A percentile compares a stretch with the other conserved stretches of the same genome.
These are phyloP conservation scores for Fusarium marasasianum DNA, from an alignment of 2,329 filamentous ascomycete species.

Conservation along the genomic window DNA sequence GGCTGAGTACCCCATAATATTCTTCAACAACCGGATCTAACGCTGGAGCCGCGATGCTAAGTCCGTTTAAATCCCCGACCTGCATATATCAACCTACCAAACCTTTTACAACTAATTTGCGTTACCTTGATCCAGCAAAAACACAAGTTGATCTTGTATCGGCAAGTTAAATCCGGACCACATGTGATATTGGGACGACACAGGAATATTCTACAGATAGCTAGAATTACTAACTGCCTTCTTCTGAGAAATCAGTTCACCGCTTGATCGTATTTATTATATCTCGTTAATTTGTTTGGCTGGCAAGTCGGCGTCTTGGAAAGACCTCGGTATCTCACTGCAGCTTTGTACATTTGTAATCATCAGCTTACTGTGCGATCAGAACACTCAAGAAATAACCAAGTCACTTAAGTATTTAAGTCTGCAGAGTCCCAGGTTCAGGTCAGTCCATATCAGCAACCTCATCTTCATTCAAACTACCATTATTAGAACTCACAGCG, in stretches of 20 bases:
- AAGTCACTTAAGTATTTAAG: neutral
- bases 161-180: too few species aligned
- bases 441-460: fast-evolving
- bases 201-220: too few species aligned
- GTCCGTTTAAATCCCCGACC: neutral
- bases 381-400: fast-evolving
- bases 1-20: neutral
- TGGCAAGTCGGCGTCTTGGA: neutral
- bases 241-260: neutral
- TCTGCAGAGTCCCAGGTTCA: fast-evolving
- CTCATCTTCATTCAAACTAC: fast-evolving
- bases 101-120: fast-evolving
- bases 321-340: neutral
- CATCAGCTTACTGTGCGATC: neutral
- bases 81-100: neutral
- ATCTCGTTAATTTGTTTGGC: fast-evolving
- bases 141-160: too few species aligned
- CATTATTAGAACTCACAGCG: too few species aligned
- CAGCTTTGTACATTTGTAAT: neutral
- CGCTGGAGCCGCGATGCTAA: neutral
- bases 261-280: fast-evolving
- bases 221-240: fast-evolving
- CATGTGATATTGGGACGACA: too few species aligned
- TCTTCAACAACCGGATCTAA: neutral
- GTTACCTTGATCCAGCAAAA: too few species aligned